Evolutionary conservation across 192 early-diverging fungal species (phyloP).

Genomic region (Lunasporangiospora selenospora): DNA sequence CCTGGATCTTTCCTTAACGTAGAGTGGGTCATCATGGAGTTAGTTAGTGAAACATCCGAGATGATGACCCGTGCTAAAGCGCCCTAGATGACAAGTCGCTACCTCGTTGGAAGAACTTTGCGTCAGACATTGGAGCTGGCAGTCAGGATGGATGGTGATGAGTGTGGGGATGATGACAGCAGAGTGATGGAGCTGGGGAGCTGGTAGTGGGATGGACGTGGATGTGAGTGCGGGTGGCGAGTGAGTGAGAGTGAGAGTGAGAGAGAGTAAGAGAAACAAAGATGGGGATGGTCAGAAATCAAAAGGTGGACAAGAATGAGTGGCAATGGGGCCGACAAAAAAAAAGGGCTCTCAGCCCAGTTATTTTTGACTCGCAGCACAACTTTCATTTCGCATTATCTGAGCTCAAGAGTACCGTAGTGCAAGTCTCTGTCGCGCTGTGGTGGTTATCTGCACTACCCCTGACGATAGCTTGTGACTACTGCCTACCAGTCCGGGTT

Average conservation of each 20-base stretch:
- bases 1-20: conserved; percentile 84
- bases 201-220: background rate
- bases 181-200: background rate
- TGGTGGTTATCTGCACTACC: too few species aligned
- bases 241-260: background rate
- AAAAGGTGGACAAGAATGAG: background rate
- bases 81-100: background rate
- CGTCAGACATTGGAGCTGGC: conserved; percentile 54
- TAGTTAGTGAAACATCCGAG: background rate
- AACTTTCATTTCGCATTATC: too few species aligned
- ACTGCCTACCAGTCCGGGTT: too few species aligned
- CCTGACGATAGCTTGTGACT: too few species aligned
- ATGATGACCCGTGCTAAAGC: background rate
- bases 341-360: too few species aligned
- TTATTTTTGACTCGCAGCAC: too few species aligned
- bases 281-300: background rate
- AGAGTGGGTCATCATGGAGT: background rate
- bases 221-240: background rate
- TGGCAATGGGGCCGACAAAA: too few species aligned
- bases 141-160: background rate
- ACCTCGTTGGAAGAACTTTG: conserved; percentile 67
- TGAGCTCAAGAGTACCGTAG: too few species aligned
- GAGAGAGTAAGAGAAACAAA: background rate
- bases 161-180: background rate
- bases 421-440: too few species aligned